Base-by-base conservation (phyloP, 306 rosid genomes). In the Cucurbita argyrosperma region DNA sequence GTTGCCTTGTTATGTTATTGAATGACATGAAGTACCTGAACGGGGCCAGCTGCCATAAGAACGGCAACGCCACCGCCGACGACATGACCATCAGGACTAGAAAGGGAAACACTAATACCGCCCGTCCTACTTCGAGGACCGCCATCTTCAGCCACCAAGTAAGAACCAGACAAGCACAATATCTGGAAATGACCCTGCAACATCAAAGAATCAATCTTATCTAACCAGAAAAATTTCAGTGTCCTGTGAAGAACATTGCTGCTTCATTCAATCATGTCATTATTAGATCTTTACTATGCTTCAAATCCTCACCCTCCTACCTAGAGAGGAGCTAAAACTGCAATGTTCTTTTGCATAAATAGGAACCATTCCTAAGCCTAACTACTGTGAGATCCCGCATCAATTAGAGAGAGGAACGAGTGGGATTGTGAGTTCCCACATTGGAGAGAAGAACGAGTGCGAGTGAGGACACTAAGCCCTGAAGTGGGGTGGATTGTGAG, bases 131-230 rank as follows among this genome's bases (percentile, higher is more conserved):
- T 82, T 52, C 86, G 96, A 35, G 91, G 86, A 37, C 96, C 93
- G 15, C 97, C 96, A 75, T 95, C 99, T 79, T 95, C 99, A 1
- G 96, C 88, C 76, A 95, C 99, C 84, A 95, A 84, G 82, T 89
- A 95, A 71, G 99, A 95, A 76, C 99, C 99, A 72, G 97, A 89
- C 88, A 95, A 75, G 84, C 92, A 83, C 74, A 95, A 76, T 78
- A 95, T 95, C 82, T 95, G 96, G 70, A 95, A 95, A 76, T 87
- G 87, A 58, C 99, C 99, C 99, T 95, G 88, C 54, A 78, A 79
- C 67, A 56, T 21, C 43, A 21, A 56, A 12, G 15, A 35, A 23
- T 26, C 10, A 4, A 19, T 42, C 35, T 15, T 23, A 16, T 59
- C 53, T 39, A 11, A 12, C 47, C 4, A 67, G 19, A 10, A 55